phyloP scores from a whole-genome alignment of 306 rosid species.

The Acacia crassicarpa region DNA sequence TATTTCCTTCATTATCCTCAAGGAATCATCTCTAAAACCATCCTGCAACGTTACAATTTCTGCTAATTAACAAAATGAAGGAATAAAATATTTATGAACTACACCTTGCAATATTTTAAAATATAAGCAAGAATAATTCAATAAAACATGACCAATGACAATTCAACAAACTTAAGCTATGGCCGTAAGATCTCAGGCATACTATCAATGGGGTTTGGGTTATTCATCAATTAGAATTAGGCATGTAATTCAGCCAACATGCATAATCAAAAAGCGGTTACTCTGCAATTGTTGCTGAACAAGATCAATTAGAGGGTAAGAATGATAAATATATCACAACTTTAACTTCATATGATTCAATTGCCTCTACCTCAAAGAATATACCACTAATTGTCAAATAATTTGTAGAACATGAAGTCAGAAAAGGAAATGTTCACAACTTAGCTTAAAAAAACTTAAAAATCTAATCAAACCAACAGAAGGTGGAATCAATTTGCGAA shows the following conservation, averaged over 20 bases:
- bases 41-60: conserved; percentile 56
- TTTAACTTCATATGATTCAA: not conserved
- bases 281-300: not conserved
- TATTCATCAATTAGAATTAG: not conserved
- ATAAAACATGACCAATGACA: not conserved
- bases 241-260: not conserved
- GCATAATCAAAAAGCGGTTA: not conserved
- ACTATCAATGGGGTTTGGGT: not conserved
- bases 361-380: not conserved
- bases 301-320: not conserved
- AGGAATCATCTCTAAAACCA: conserved; percentile 86
- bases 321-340: not conserved
- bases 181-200: not conserved
- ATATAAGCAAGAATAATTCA: not conserved
- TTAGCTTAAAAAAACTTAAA: not conserved
- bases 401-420: not conserved
- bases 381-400: not conserved
- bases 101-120: not conserved
- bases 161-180: not conserved
- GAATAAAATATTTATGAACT: not conserved
- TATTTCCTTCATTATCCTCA: conserved; percentile 79
- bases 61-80: not conserved
- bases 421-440: not conserved
- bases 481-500: not conserved
- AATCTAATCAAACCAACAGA: not conserved